Evolutionary conservation across 495 filamentous ascomycete genomes (phyloP).

Genomic region (Penicillium salamii): DNA sequence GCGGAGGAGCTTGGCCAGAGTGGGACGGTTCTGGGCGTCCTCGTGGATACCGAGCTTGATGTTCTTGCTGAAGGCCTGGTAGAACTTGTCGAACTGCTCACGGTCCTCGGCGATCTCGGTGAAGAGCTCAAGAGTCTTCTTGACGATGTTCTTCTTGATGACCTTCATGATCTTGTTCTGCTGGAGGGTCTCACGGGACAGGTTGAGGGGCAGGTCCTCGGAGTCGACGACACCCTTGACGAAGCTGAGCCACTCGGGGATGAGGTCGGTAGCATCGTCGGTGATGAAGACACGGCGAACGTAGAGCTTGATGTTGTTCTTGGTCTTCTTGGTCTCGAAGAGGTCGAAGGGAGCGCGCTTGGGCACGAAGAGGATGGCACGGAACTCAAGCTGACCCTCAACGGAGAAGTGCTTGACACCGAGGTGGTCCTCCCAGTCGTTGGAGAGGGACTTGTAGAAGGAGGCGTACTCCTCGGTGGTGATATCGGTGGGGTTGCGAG

Average conservation of each 20-base stretch:
- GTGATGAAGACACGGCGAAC: conserved; percentile 99
- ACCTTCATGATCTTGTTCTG: conserved; percentile 99
- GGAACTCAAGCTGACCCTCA: conserved; percentile 99
- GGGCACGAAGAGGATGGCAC: conserved; percentile 97
- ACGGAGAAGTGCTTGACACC: conserved; percentile 99
- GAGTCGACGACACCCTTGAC: conserved; percentile 99
- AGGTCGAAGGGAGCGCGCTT: conserved; percentile 99
- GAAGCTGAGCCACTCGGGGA: conserved; percentile 98
- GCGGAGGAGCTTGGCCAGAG: conserved; percentile 95
- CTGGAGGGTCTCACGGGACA: conserved; percentile 99
- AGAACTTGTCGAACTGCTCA: conserved; percentile 99
- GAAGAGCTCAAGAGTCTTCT: conserved; percentile 99
- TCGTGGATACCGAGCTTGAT: conserved; percentile 99
- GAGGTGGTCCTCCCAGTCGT: conserved; percentile 98
- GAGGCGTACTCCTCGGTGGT: conserved; percentile 93
- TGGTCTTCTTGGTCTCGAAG: conserved; percentile 99
- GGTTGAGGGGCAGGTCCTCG: conserved; percentile 96
- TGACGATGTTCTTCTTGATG: conserved; percentile 99
- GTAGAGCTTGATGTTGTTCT: conserved; percentile 99
- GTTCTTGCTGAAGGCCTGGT: conserved; percentile 99
- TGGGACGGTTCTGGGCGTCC: conserved; percentile 93
- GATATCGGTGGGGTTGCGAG: conserved; percentile 95
- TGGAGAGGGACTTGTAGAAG: conserved; percentile 99
- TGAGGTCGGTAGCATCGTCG: conserved; percentile 97
- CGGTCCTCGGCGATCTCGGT: conserved; percentile 97